Evolutionary conservation across 768 basidiomycete species (phyloP), one percentile per base, ranked within the genome.

Genomic region (Hericium rajendrae): DNA sequence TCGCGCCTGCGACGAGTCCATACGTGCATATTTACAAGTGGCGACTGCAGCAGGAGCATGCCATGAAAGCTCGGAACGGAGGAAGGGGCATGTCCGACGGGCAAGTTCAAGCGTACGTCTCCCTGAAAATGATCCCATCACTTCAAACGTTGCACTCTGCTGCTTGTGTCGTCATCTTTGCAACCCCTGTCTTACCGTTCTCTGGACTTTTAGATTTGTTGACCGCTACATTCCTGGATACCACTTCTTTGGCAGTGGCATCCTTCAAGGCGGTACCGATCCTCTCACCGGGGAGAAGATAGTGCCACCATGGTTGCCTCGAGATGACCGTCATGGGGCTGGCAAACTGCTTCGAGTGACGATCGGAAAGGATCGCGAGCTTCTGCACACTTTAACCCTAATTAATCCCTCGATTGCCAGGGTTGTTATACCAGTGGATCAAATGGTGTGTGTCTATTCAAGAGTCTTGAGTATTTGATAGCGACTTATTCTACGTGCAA

Each of bases 211-310:
- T 32, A 91, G 88, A 38, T 95, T 95, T 67, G 83, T 94, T 6
- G 88, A 93, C 69, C 84, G 94, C 4, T 97, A 97, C 69, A 93
- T 97, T 63, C 94, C 94, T 1, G 91, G 88, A 3, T 97, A 97
- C 66, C 83, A 95, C 59, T 86, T 94, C 67, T 97, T 89, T 65
- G 82, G 78, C 3, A 80, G 82, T 20, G 81, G 85, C 11, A 72
- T 88, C 4, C 61, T 53, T 10, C 62, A 64, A 5, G 78, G 78
- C 46, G 58, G 54, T 55, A 28, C 62, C 13, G 60, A 62, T 20
- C 56, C 55, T 10, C 53, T 56, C 32, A 68, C 64, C 1, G 51
- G 50, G 15, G 53, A 22, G 5, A 52, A 26, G 16, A 48, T 58
- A n/a, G 59, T 60, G 8, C 70, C 72, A 1, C 61, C 64, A 0